Evolutionary conservation across 805 yeast species (phyloP).

Genomic region (Kurtzmaniella fragi): DNA sequence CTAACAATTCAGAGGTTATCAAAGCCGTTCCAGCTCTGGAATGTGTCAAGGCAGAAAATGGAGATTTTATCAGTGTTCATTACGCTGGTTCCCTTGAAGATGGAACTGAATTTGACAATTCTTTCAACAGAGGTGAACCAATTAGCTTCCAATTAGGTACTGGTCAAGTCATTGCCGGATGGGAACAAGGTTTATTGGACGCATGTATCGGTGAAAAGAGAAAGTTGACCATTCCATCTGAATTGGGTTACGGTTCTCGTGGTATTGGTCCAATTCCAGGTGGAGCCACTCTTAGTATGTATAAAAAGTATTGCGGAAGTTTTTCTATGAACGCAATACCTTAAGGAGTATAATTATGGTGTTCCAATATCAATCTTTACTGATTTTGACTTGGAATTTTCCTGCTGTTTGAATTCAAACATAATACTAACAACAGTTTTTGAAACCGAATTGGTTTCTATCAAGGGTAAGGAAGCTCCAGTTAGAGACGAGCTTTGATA

Average conservation of each 20-base stretch:
- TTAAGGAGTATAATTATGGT: too few species aligned
- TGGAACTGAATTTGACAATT: slow-evolving; percentile 74
- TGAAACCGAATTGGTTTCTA: slow-evolving; percentile 58
- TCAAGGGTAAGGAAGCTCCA: slow-evolving; percentile 27
- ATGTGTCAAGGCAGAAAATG: slow-evolving; percentile 59
- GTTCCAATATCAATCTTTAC: too few species aligned
- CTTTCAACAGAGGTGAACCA: slow-evolving; percentile 60
- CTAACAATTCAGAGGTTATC: slow-evolving; percentile 13
- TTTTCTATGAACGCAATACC: too few species aligned
- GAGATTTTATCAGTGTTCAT: slow-evolving; percentile 72
- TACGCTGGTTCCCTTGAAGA: slow-evolving; percentile 68
- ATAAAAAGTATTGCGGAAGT: not conserved
- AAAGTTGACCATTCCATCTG: slow-evolving; percentile 72
- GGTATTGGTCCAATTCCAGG: slow-evolving; percentile 81
- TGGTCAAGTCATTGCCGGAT: slow-evolving; percentile 80
- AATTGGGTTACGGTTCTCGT: slow-evolving; percentile 68
- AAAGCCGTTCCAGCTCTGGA: slow-evolving; percentile 44
- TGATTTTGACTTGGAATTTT: too few species aligned
- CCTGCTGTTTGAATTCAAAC: not conserved
- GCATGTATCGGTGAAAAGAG: slow-evolving; percentile 91
- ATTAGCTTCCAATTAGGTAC: slow-evolving; percentile 67
- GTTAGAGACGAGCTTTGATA: slow-evolving; percentile 7
- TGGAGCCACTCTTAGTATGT: slow-evolving; percentile 56
- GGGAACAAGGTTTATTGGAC: slow-evolving; percentile 75
- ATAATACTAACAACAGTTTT: slow-evolving; percentile 37